Conservation (phyloP, 176 grass and related monocot genomes). For the Aechmea fasciata region DNA sequence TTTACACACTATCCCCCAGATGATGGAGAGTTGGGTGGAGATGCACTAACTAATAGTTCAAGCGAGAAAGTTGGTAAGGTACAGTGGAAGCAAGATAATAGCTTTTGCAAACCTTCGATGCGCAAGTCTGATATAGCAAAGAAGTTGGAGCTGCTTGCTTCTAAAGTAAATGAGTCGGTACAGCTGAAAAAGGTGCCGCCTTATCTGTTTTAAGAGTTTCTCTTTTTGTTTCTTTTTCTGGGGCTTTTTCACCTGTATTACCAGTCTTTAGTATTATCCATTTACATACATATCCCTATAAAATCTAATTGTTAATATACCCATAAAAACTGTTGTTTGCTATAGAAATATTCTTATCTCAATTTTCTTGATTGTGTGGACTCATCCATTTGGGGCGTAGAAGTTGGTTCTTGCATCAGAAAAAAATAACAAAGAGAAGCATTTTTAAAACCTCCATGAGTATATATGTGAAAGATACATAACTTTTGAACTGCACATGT, state of each 20-base stretch:
- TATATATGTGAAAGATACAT: too few relatives aligned
- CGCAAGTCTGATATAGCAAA: constrained; percentile 47
- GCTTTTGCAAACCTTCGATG: constrained; percentile 64
- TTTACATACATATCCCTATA: too few relatives aligned
- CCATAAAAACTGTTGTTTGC: too few relatives aligned
- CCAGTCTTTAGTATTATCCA: too few relatives aligned
- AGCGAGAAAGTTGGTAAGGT: constrained; percentile 33
- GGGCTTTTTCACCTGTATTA: neutral
- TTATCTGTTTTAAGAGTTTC: neutral
- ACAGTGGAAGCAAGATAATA: constrained; percentile 44
- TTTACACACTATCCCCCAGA: constrained; percentile 75
- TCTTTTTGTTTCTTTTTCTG: neutral
- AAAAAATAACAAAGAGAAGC: too few relatives aligned
- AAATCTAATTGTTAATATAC: too few relatives aligned
- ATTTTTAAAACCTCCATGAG: too few relatives aligned
- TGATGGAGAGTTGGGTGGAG: constrained; percentile 51
- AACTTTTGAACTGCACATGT: too few relatives aligned
- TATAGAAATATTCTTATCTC: too few relatives aligned
- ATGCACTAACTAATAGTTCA: constrained; percentile 18
- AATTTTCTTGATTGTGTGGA: too few relatives aligned
- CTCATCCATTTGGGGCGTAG: too few relatives aligned
- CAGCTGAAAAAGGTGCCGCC: constrained; percentile 61
- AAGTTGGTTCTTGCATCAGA: too few relatives aligned
- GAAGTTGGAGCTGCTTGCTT: constrained; percentile 54
- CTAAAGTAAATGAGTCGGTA: constrained; percentile 42